Conservation (phyloP, 2,329 filamentous ascomycete species). For the Knufia petricola region DNA sequence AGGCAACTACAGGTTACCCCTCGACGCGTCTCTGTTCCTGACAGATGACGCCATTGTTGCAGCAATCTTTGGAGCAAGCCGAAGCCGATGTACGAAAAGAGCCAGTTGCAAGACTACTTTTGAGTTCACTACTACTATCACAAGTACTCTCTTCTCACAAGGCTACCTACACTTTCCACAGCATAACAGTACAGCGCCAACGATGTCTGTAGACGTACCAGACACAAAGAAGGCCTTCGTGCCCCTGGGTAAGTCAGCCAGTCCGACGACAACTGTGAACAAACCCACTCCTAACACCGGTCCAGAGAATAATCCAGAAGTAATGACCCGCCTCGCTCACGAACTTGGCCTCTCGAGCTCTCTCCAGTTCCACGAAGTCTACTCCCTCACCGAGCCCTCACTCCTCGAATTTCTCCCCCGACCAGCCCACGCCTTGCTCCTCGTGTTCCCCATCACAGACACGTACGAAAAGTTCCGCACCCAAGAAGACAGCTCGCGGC, state of each 20-base stretch:
- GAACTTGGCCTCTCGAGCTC: constrained; percentile 71
- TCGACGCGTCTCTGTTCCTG: too few relatives aligned
- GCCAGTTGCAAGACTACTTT: too few relatives aligned
- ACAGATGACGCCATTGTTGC: constrained; percentile 3
- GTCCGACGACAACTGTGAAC: neutral
- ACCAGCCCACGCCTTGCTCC: constrained; percentile 75
- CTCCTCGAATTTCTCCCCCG: constrained; percentile 80
- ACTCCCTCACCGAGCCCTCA: constrained; percentile 75
- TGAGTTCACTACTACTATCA: too few relatives aligned
- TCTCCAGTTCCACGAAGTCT: constrained; percentile 81
- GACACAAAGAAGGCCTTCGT: constrained; percentile 39
- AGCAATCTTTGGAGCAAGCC: too few relatives aligned
- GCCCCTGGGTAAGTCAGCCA: constrained; percentile 16
- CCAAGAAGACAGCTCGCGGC: constrained; percentile 57
- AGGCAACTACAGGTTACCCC: neutral
- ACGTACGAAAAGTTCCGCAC: constrained; percentile 68
- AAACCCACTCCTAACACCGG: constrained; percentile 6
- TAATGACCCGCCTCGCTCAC: constrained; percentile 76
- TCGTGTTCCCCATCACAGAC: constrained; percentile 78
- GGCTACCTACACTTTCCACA: neutral
- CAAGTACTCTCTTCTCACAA: too few relatives aligned
- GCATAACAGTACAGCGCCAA: neutral
- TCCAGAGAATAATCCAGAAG: constrained; percentile 64
- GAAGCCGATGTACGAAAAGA: too few relatives aligned
- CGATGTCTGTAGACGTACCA: constrained; percentile 28